A percentile compares a stretch with the other conserved stretches of the same genome.
Conservation (phyloP, 805 yeast genomes). For the Teunomyces aglyptinius region DNA sequence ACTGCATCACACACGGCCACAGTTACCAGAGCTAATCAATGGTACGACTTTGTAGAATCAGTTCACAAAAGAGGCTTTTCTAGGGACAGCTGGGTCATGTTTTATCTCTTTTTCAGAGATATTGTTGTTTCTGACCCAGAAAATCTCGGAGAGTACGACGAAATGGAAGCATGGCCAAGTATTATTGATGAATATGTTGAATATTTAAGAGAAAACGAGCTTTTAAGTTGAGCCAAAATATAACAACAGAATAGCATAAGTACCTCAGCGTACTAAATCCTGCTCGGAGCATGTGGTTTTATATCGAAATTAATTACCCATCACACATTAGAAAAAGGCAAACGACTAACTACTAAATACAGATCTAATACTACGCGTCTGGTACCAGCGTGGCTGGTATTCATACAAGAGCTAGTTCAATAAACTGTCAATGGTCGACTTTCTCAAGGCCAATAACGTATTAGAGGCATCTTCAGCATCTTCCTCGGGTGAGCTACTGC, state of each 20-base stretch:
- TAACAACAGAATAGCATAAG: background rate
- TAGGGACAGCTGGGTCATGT: constrained; percentile 85
- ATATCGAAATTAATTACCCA: background rate
- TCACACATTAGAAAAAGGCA: background rate
- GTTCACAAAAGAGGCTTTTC: constrained; percentile 51
- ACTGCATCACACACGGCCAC: constrained; percentile 1
- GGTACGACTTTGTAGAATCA: constrained; percentile 55
- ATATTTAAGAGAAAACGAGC: constrained; percentile 34
- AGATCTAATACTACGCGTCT: too few species aligned
- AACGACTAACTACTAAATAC: background rate
- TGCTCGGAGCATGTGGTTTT: too few species aligned
- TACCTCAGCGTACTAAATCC: too few species aligned
- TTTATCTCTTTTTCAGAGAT: constrained; percentile 58
- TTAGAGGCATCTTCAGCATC: constrained; percentile 33
- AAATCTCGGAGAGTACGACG: constrained; percentile 60
- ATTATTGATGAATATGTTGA: constrained; percentile 83
- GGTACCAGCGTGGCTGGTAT: too few species aligned
- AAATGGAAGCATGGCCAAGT: constrained; percentile 89
- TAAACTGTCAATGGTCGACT: constrained; percentile 41
- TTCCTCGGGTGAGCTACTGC: constrained; percentile 11
- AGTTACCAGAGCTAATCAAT: constrained; percentile 42
- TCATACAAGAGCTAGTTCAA: constrained; percentile 25
- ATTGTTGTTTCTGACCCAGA: constrained; percentile 47
- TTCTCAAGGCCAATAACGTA: constrained; percentile 37
- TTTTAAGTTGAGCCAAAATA: constrained; percentile 5